phyloP scores from a whole-genome alignment of 2,329 filamentous ascomycete genomes.

The Parafenestella ontariensis region DNA sequence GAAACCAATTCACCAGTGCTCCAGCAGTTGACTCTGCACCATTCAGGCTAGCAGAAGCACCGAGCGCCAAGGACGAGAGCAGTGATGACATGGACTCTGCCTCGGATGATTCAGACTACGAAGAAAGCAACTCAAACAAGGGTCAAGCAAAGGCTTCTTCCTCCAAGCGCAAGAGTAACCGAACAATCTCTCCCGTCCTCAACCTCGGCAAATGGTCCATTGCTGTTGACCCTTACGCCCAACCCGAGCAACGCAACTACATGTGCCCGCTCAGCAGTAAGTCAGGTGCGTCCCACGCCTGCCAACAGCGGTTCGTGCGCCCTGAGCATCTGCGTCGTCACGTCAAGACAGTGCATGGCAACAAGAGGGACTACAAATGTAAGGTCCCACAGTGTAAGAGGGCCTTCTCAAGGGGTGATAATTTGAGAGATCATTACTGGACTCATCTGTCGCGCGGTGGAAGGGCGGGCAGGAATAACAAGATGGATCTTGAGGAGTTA shows the following conservation, averaged over 20 bases:
- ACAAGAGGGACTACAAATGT: slow-evolving; percentile 8
- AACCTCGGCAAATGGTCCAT: slow-evolving; percentile 22
- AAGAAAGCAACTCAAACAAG: not conserved
- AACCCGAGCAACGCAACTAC: slow-evolving; percentile 13
- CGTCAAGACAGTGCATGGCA: slow-evolving; percentile 24
- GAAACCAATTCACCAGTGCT: not conserved
- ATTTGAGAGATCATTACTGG: slow-evolving; percentile 34
- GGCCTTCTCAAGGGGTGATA: slow-evolving; percentile 30
- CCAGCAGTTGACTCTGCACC: not conserved
- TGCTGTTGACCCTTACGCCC: not conserved
- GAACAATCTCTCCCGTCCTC: slow-evolving; percentile 6
- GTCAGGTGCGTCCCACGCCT: not conserved
- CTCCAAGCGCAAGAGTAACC: not conserved
- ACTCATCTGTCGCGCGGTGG: slow-evolving; percentile 30
- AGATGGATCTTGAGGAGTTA: slow-evolving; percentile 20
- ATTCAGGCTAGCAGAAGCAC: not conserved
- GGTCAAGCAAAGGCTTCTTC: not conserved
- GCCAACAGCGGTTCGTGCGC: slow-evolving; percentile 17
- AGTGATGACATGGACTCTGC: not conserved
- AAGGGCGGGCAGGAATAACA: slow-evolving; percentile 23
- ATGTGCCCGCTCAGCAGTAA: slow-evolving; percentile 4
- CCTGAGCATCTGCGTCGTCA: slow-evolving; percentile 35
- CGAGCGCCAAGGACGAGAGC: not conserved
- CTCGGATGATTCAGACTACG: slow-evolving; percentile 3
- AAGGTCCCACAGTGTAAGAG: slow-evolving; percentile 19